Percentiles rank a stretch among this genome's conserved stretches.
phyloP scores from a whole-genome alignment of 805 yeast genomes.

The Alloascoidea africana region DNA sequence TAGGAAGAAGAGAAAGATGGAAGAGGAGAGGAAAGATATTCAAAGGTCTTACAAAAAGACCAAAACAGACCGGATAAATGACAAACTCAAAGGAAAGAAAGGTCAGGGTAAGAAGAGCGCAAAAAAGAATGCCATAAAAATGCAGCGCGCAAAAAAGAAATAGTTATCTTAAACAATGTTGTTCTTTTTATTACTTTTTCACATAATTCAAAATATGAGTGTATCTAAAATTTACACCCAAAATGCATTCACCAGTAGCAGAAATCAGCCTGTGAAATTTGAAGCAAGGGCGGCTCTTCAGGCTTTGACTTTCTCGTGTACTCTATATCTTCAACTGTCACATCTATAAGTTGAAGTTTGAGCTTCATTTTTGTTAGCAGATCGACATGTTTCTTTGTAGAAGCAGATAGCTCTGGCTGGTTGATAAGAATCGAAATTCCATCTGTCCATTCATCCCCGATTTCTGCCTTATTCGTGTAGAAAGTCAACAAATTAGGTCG shows the following conservation, averaged over 20 bases:
- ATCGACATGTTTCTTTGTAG: conserved; percentile 27
- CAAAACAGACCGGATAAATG: conserved; percentile 44
- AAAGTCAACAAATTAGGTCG: conserved; percentile 34
- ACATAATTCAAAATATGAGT: too few relatives aligned
- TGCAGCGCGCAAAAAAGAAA: conserved; percentile 9
- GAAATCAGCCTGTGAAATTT: conserved; percentile 6
- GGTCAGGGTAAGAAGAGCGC: conserved; percentile 15
- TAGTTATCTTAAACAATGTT: background rate
- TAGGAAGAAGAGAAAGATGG: conserved; percentile 48
- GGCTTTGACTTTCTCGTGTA: conserved; percentile 3
- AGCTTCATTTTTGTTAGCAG: conserved; percentile 29
- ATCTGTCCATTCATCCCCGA: conserved; percentile 63
- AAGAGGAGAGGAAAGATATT: conserved; percentile 43
- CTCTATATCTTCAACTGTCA: conserved; percentile 17
- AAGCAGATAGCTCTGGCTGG: conserved; percentile 22
- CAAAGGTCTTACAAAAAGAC: conserved; percentile 69
- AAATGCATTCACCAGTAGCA: conserved; percentile 7
- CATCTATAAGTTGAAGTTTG: conserved; percentile 31
- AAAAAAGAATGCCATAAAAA: conserved; percentile 10
- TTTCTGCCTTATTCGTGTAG: conserved; percentile 55
- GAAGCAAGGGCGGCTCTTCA: background rate
- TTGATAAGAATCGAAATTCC: conserved; percentile 44
- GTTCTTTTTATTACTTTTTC: too few relatives aligned
- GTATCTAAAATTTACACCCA: background rate
- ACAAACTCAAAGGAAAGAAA: conserved; percentile 21